phyloP scores from a whole-genome alignment of 73 alveolate species.

The Paramecium tetraurelia region DNA sequence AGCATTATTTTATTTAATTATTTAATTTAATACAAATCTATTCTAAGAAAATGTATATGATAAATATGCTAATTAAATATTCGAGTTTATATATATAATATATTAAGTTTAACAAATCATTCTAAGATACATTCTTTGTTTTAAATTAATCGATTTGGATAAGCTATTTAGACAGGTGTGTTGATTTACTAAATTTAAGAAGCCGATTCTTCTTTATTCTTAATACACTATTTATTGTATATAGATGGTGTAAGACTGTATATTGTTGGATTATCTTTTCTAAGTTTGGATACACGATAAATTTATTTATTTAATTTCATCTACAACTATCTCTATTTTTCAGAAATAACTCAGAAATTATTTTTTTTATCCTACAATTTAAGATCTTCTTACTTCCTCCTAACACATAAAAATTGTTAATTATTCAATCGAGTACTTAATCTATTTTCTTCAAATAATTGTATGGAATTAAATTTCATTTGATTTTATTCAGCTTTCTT shows the following conservation, averaged over 20 bases:
- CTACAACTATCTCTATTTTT: not conserved
- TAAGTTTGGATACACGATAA: not conserved
- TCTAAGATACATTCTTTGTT: not conserved
- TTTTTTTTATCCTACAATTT: conserved; percentile 64
- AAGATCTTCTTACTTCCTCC: conserved; percentile 73
- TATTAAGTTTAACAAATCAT: not conserved
- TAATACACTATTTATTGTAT: not conserved
- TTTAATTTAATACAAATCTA: not conserved
- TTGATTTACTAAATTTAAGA: not conserved
- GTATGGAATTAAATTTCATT: conserved; percentile 76
- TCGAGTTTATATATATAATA: not conserved
- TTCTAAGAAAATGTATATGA: not conserved
- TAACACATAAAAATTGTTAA: conserved; percentile 88
- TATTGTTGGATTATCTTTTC: not conserved
- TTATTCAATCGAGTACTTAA: conserved; percentile 81
- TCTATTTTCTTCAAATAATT: conserved; percentile 82
- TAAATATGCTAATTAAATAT: not conserved
- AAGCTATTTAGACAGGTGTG: not conserved
- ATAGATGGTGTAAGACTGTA: not conserved
- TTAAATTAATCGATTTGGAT: not conserved
- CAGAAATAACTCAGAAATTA: not conserved
- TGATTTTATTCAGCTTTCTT: conserved; percentile 77
- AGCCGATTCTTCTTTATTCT: not conserved
- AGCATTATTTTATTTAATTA: not conserved
- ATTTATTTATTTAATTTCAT: not conserved